Base-by-base conservation (phyloP, 2,329 filamentous ascomycete genomes). In the Leptographium flavum region DNA sequence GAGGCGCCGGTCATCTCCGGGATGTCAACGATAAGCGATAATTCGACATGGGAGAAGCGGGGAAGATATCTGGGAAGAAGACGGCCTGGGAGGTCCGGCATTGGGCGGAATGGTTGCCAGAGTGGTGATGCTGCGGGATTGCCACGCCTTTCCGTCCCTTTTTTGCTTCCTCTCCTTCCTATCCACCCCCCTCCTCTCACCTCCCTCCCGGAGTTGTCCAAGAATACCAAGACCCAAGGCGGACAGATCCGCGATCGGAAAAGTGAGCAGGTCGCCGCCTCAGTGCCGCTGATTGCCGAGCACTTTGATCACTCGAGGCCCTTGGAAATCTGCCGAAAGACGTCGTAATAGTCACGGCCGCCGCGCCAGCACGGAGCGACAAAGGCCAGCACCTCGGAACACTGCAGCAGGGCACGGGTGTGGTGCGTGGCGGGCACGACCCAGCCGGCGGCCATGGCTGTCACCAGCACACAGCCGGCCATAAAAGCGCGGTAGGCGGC, bases 401-500 rank as follows among this genome's bases (percentile, higher is more conserved):
- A 43, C 33, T 43, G 11, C 17, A 38, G 22, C 28, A 43, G 42
- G 13, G 42, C 42, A 8, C 33, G 32, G n/a, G 23, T 37, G 23
- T 38, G 25, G 5, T 5, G 42, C 10, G 15, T 22, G 6, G 5
- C 35, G 11, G 23, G n/a, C 15, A 6, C 42, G 15, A 25, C 10
- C 42, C 42, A 43, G 33, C 42, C 14, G 33, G 25, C 23, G n/a
- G 42, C 42, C 15, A 31, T 27, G 23, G 33, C 42, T 21, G 42
- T 43, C 8, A 43, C 42, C n/a, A 43, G 33, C 5, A 43, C 42
- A 19, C 42, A 43, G 33, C 23, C 42, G 42, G 23, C 35, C 42
- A 43, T 43, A 11, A 43, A 43, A 25, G 42, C 42, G 17, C 42
- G 42, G 33, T 38, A 38, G 42, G 42, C 42, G 11, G 42, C 42